Base-by-base conservation (phyloP, 768 basidiomycete species). In the Leccinum variicolor region DNA sequence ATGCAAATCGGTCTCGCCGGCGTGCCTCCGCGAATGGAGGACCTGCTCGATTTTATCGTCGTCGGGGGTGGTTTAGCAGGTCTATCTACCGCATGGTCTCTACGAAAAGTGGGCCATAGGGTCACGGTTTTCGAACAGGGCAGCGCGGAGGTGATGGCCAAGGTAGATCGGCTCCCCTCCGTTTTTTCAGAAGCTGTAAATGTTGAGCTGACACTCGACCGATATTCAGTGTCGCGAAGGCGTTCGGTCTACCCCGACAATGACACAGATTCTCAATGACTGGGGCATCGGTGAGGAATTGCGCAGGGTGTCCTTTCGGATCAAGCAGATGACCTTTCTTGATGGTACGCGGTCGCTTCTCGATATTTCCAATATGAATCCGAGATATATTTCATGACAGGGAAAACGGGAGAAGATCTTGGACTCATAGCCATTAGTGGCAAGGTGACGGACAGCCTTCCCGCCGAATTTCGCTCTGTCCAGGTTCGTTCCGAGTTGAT, bases 121-220 rank as follows among this genome's bases (percentile, higher is more conserved):
- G 84, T 86, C 31, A 70, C 76, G 1, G 75, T 88, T 3, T 63
- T 86, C 26, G 86, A 87, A 66, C 73, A 76, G 53, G 69, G 64
- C 2, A 68, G 74, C 61, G 75, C 74, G 4, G 70, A 77, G 55
- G 77, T 76, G 14, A 73, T 73, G 34, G 58, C 68, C 17, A 71
- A 74, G 65, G 77, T 77, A 53, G 4, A 10, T 7, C 3, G 6
- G 15, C 15, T 34, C 33, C 33, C 13, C 3, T 41, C 25, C 4
- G 7, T 4, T 26, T 3, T 8, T 6, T 15, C 31, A 3, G 31
- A 3, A 8, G 33, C 8, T 9, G 11, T 39, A 17, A 36, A 10
- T 3, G 29, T n/a, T 28, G 29, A 29, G 23, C 49, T 52, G 36
- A 55, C 34, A 2, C 53, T 17, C 25, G 29, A 6, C 28, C 1